A percentile compares a stretch with the other conserved stretches of the same genome.
Conservation (phyloP, 106 monocot species). For the Amphibolis antarctica region DNA sequence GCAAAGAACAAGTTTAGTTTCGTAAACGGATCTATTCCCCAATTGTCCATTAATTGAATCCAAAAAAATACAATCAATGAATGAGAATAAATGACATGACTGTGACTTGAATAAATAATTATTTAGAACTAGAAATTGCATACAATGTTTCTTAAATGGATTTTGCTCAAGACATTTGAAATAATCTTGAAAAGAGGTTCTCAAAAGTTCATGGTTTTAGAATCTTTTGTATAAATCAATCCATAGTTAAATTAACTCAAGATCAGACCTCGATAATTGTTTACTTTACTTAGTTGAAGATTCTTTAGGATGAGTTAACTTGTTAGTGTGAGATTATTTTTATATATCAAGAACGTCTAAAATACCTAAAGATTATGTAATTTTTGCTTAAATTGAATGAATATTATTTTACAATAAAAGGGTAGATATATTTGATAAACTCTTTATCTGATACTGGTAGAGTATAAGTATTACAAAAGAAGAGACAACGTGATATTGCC, state of each 20-base stretch:
- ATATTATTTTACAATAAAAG: too few species aligned
- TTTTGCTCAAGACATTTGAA: neutral
- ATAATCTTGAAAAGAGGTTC: neutral
- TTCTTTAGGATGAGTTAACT: neutral
- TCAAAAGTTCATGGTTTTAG: neutral
- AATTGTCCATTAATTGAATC: too few species aligned
- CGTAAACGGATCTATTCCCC: neutral
- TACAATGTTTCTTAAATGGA: neutral
- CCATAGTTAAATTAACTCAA: neutral
- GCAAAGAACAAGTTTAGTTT: neutral
- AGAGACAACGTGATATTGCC: too few species aligned
- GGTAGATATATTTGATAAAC: too few species aligned
- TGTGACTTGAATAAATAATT: neutral
- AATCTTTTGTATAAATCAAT: neutral
- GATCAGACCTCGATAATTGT: neutral
- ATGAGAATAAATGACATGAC: too few species aligned
- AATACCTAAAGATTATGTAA: too few species aligned
- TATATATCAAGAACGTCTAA: too few species aligned
- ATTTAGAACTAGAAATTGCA: neutral
- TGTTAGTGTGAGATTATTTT: too few species aligned
- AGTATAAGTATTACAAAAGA: too few species aligned
- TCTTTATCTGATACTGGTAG: too few species aligned
- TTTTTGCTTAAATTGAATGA: too few species aligned
- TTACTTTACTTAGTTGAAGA: neutral
- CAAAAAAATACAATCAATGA: neutral